These are phyloP conservation scores for Ogataea hybrid DNA, from an alignment of 1,139 yeast genomes.

Conservation along the genomic window DNA sequence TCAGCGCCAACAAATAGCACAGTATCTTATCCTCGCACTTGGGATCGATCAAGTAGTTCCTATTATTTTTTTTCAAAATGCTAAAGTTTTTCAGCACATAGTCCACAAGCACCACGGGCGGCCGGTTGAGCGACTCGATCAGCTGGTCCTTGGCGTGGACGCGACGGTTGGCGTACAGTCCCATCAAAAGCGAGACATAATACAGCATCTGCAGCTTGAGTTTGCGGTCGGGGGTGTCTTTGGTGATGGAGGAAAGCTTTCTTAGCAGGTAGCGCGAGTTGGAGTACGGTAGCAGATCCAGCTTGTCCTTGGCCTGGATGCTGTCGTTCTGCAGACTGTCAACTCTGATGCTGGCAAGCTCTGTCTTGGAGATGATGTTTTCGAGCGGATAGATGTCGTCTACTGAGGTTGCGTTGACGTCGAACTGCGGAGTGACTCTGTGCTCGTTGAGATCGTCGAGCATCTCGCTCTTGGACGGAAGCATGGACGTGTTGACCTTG, in stretches of 20 bases:
- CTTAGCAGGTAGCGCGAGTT: constrained; percentile 48
- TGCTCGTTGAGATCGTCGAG: constrained; percentile 56
- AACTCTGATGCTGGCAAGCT: constrained; percentile 63
- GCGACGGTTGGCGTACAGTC: constrained; percentile 74
- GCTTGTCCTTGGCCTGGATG: constrained; percentile 42
- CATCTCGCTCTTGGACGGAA: constrained; percentile 67
- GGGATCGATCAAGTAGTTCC: constrained; percentile 78
- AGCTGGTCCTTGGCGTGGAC: constrained; percentile 59
- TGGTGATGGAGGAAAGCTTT: constrained; percentile 42
- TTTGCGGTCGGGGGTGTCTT: constrained; percentile 44
- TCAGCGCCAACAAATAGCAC: constrained; percentile 70
- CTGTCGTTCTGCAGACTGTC: constrained; percentile 50
- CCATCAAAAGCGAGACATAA: constrained; percentile 76
- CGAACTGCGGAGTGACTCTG: constrained; percentile 81
- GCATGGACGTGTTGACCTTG: constrained; percentile 61
- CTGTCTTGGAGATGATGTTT: constrained; percentile 66
- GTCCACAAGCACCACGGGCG: constrained; percentile 75
- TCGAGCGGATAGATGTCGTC: constrained; percentile 79
- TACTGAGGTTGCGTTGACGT: constrained; percentile 72
- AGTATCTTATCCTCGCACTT: constrained; percentile 81
- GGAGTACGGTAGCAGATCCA: constrained; percentile 61
- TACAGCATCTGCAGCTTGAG: constrained; percentile 67
- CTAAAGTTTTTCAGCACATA: constrained; percentile 72
- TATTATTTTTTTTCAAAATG: constrained; percentile 61
- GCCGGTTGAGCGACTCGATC: constrained; percentile 59